Evolutionary conservation across 2,329 filamentous ascomycete species (phyloP), one percentile per base, ranked within the genome.

Genomic region (Orbilia blumenaviensis): DNA sequence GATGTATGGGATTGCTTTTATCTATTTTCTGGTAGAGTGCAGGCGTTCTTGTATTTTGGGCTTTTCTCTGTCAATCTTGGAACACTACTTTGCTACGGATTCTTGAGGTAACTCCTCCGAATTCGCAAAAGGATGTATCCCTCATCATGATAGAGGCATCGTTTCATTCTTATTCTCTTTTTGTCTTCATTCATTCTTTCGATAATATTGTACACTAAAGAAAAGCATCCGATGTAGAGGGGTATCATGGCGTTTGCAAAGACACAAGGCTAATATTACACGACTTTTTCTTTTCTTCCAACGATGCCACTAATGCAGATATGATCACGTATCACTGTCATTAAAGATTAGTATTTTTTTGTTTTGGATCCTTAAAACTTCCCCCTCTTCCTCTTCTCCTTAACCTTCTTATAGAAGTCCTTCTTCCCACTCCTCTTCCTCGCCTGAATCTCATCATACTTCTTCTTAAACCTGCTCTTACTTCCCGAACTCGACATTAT

Each of bases 341-440:
- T 21, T n/a, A 60, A 16, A 18, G 7, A 54, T 42, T 18, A 38
- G 2, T 21, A 25, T n/a, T 27, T 23, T 46, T 78, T 2, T 29
- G 9, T 42, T 16, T 8, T 42, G 21, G n/a, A 18, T 25, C 18
- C 6, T 60, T 23, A 66, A 38, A 66, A 67, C 21, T 56, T 66
- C 18, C 63, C 66, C 66, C 80, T 80, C 62, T 81, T 85, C 77
- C 88, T 84, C 82, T 88, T 87, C 58, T 85, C 85, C 81, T 91
- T 88, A 79, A 97, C 83, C 67, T 90, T 90, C 82, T 94, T 94
- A 86, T 97, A 98, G 80, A 92, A 91, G 0, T 88, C 89, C 84
- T 94, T 97, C 85, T 93, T 96, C 62, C 95, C 95, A 80, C 92
- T 96, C 23, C 87, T 88, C 84, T 96, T 98, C 77, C 87, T 87